Base-by-base conservation (phyloP, 2,329 filamentous ascomycete species). In the Arthrinium phaeospermum region DNA sequence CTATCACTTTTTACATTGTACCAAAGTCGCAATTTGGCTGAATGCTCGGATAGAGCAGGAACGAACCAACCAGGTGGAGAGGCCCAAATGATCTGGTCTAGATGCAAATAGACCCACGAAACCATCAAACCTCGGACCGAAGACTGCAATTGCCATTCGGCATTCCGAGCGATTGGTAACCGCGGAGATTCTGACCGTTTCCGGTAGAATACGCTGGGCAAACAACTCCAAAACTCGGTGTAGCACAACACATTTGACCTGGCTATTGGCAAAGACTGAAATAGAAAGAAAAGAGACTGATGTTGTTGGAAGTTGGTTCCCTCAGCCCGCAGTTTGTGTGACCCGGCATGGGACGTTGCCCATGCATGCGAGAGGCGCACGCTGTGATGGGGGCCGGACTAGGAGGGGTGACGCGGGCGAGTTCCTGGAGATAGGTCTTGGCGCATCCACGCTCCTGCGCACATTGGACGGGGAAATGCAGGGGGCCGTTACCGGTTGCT, bases 401-500 rank as follows among this genome's bases (percentile, higher is more conserved):
- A 10, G 44, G 27, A 57, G 24, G 27, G 51, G 27, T 53, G 24
- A 8, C 27, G 8, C 27, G 30, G 53, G 53, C 30, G 16, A 22
- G 16, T 64, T 22, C 13, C 57, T 64, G 57, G 57, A 64, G 57
- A 41, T n/a, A 41, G 34, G 57, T 14, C 57, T 64, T 64, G 57
- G 57, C 57, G 10, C 8, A n/a, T 64, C 8, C 19, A 22, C 53
- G 16, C 1, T n/a, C 53, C 19, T 61, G 22, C 16, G 12, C 53
- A 12, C 22, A 61, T 34, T 22, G 8, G 30, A 14, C 53, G 37
- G 53, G 53, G 53, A 12, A 24, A 2, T 27, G 10, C 27, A 53
- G 7, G 27, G 47, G 47, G 47, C 8, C 7, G 47, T 12, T 24
- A n/a, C 47, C 22, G 22, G 47, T 51, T 12, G n/a, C 47, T 51